Evolutionary conservation across 192 early-diverging fungal species (phyloP), one percentile per base, ranked within the genome.

Genomic region (Umbelopsis isabellina): DNA sequence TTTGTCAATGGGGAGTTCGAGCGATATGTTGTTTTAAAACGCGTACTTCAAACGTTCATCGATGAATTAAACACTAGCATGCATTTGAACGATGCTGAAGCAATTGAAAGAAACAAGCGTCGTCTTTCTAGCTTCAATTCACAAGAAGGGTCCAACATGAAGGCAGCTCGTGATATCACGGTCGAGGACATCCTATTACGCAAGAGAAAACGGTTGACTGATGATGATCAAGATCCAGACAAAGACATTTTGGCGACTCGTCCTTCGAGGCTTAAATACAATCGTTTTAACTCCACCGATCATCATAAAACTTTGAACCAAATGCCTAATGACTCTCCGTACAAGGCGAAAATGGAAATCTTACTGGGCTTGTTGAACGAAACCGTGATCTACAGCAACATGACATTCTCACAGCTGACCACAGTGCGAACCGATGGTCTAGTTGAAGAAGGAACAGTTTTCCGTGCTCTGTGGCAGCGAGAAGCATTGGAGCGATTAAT

Each of bases 401-500:
- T 78, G 76, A 73, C 76, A 41, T 78, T 78, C 21, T 72, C 72
- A 25, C 76, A 78, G 27, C 46, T 78, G 15, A 73, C 71, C 4
- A 66, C 21, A n/a, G 76, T 78, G 13, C 61, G 72, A 1, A 64
- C 72, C 11, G 76, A 78, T 48, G 68, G 72, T 4, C 72, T 78
- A 49, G 76, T 78, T 4, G 68, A 78, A 35, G 76, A 78, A 52
- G 67, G 50, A 4, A 67, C 73, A 23, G 76, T 78, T 2, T 78
- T 78, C 44, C 61, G 76, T 18, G 76, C 76, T 8, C 46, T 78
- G 22, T 78, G 76, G 76, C 76, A 78, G 49, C 33, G 76, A 64
- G 72, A 78, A 51, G 71, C 76, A 20, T 25, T 78, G 44, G 76
- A 78, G 13, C 71, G 76, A 27, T 41, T 78, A 13, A 44, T 78